Conservation (phyloP, 306 rosid genomes). For the Castanea sativa region DNA sequence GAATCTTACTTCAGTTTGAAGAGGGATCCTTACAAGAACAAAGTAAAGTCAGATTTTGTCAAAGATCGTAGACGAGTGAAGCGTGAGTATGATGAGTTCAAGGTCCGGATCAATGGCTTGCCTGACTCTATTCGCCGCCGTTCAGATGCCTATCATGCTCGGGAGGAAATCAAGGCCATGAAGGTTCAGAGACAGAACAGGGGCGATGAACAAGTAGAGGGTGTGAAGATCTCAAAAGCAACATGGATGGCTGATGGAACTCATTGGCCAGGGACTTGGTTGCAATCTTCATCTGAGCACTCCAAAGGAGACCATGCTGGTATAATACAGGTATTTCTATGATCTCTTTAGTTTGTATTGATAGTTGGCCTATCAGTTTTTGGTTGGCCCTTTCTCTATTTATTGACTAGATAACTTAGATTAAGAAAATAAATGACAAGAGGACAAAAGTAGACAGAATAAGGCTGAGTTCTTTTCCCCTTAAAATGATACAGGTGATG, state of each 20-base stretch:
- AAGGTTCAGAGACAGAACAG: conserved; percentile 75
- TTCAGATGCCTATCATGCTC: conserved; percentile 91
- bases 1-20: conserved; percentile 85
- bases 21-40: conserved; percentile 92
- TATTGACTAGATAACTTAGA: neutral
- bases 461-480: conserved; percentile 12
- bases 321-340: conserved; percentile 74
- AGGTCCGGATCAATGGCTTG: conserved; percentile 85
- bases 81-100: conserved; percentile 98
- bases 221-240: conserved; percentile 77
- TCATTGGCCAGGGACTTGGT: conserved; percentile 99
- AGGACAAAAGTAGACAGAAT: conserved; percentile 4
- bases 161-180: conserved; percentile 96
- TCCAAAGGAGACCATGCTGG: conserved; percentile 91
- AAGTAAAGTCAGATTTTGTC: conserved; percentile 82
- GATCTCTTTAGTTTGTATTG: conserved; percentile 4
- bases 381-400: neutral
- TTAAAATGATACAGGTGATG: conserved; percentile 74
- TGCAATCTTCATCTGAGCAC: conserved; percentile 69
- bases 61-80: conserved; percentile 89
- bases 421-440: neutral
- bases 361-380: conserved; percentile 4
- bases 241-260: conserved; percentile 99
- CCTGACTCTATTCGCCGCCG: conserved; percentile 95
- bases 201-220: conserved; percentile 69